Conservation (phyloP, 495 filamentous ascomycete genomes). For the Saxispiralis lemnorum region DNA sequence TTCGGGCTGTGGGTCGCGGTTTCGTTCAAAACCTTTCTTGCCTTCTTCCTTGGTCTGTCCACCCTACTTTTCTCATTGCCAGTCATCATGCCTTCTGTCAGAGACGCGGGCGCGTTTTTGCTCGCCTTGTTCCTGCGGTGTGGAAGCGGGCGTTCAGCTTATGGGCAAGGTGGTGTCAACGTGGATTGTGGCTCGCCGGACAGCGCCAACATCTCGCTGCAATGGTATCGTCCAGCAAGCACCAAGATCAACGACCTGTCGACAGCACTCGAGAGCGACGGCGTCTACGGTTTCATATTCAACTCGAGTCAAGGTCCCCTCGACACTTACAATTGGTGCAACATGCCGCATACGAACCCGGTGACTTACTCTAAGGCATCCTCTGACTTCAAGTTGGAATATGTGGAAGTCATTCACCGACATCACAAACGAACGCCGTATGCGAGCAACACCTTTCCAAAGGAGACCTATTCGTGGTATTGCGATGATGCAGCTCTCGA, state of each 20-base stretch:
- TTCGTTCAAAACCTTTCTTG: constrained; percentile 6
- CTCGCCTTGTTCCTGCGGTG: too few relatives aligned
- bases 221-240: constrained; percentile 40
- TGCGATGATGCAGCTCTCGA: constrained; percentile 44
- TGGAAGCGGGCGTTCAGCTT: too few relatives aligned
- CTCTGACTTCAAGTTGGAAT: constrained; percentile 35
- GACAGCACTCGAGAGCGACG: constrained; percentile 31
- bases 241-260: constrained; percentile 40
- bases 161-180: background rate
- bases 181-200: background rate
- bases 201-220: constrained; percentile 23
- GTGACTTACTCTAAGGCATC: constrained; percentile 35
- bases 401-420: constrained; percentile 55
- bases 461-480: constrained; percentile 46
- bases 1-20: background rate
- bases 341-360: constrained; percentile 54
- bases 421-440: constrained; percentile 63
- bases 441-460: constrained; percentile 45
- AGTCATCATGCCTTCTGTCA: constrained; percentile 9
- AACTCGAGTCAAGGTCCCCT: constrained; percentile 36
- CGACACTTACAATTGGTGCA: constrained; percentile 54
- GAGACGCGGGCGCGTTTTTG: too few relatives aligned
- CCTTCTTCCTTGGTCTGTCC: constrained; percentile 4
- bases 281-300: constrained; percentile 47
- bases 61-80: constrained; percentile 3